These are phyloP conservation scores for Dendrobium chrysotoxum DNA, from an alignment of 106 monocot genomes.

Conservation along the genomic window DNA sequence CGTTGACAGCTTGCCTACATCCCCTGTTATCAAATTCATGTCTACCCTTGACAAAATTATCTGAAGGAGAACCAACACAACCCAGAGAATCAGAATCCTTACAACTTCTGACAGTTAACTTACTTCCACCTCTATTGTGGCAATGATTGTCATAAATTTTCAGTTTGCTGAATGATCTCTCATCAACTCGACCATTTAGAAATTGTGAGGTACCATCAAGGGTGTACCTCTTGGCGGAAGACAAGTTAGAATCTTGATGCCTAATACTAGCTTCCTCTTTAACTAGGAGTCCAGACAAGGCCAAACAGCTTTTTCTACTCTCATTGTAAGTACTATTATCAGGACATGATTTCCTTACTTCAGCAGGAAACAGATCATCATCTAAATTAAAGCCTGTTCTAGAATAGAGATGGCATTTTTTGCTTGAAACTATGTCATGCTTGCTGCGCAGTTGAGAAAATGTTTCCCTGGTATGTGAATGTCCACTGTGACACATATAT, in stretches of 20 bases:
- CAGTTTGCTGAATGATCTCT: neutral
- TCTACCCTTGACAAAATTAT: constrained; percentile 18
- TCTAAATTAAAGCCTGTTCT: constrained; percentile 6
- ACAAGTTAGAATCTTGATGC: constrained; percentile 7
- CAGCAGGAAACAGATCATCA: neutral
- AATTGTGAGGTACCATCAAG: constrained; percentile 7
- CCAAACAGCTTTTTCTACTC: constrained; percentile 11
- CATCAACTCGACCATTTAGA: constrained; percentile 11
- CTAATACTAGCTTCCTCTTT: constrained; percentile 12
- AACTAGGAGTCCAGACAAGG: constrained; percentile 5
- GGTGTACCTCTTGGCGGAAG: constrained; percentile 3
- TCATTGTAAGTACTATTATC: constrained; percentile 4
- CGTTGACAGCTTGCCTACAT: constrained; percentile 19
- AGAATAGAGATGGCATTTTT: constrained; percentile 1
- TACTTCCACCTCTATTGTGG: constrained; percentile 13
- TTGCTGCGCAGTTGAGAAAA: constrained; percentile 4
- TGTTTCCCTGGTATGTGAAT: constrained; percentile 3
- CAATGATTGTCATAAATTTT: constrained; percentile 6
- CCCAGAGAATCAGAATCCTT: constrained; percentile 7
- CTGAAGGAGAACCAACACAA: constrained; percentile 8
- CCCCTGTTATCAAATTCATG: constrained; percentile 17
- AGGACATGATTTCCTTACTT: constrained; percentile 11
- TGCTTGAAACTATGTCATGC: neutral
- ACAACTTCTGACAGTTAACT: neutral
- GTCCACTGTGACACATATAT: constrained; percentile 3